A percentile compares a stretch with the other conserved stretches of the same genome.
Evolutionary conservation across 169 alveolate species (phyloP).

Genomic region (Plasmodium malariae): DNA sequence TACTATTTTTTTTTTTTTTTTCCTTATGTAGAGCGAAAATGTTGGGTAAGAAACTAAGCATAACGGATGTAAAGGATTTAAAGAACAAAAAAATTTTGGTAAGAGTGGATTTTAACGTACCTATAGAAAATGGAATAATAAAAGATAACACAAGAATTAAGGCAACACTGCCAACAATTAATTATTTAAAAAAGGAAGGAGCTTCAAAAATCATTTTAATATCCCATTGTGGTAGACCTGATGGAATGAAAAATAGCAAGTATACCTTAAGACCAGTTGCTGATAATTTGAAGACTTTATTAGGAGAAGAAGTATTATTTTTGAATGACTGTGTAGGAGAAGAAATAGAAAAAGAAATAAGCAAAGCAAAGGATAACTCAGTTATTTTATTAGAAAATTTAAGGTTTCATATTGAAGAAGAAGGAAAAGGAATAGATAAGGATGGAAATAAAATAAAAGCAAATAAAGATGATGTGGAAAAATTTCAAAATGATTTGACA

Average conservation of each 20-base stretch:
- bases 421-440: constrained; percentile 96
- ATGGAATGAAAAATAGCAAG: constrained; percentile 93
- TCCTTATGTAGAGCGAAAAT: neutral
- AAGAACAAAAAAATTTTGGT: constrained; percentile 94
- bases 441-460: constrained; percentile 94
- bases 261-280: constrained; percentile 95
- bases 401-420: constrained; percentile 98
- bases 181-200: constrained; percentile 91
- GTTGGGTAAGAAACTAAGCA: constrained; percentile 66
- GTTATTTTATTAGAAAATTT: constrained; percentile 95
- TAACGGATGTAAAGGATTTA: constrained; percentile 37
- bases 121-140: constrained; percentile 93
- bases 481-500: constrained; percentile 94
- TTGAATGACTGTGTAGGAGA: constrained; percentile 96
- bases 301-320: constrained; percentile 91
- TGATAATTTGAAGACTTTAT: constrained; percentile 89
- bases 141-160: constrained; percentile 94
- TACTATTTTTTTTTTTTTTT: neutral
- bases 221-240: constrained; percentile 98
- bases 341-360: constrained; percentile 91
- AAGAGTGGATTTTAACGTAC: constrained; percentile 99
- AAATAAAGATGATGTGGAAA: constrained; percentile 86
- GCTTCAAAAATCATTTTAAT: constrained; percentile 94
- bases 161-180: constrained; percentile 96
- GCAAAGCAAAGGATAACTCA: constrained; percentile 91